These are phyloP conservation scores for Phaffia australis DNA, from an alignment of 768 basidiomycete genomes.

Conservation along the genomic window DNA sequence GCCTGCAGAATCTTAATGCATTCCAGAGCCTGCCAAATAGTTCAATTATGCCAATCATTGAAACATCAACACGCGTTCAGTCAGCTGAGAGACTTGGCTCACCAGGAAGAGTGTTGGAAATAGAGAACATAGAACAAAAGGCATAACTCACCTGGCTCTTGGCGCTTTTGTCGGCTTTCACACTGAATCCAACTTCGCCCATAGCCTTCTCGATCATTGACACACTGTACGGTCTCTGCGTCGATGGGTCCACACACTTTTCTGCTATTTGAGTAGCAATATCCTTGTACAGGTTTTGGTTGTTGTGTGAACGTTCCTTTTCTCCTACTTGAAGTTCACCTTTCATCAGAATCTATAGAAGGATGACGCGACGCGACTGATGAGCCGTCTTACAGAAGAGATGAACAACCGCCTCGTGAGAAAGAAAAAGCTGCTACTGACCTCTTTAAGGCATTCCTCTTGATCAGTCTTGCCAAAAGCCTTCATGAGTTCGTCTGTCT, in stretches of 20 bases:
- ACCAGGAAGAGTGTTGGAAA: constrained; percentile 4
- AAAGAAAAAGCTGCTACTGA: constrained; percentile 33
- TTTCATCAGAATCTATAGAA: constrained; percentile 71
- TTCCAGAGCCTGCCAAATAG: constrained; percentile 59
- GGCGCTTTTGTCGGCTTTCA: constrained; percentile 75
- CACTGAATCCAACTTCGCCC: constrained; percentile 86
- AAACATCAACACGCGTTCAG: not conserved
- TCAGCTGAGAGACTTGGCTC: not conserved
- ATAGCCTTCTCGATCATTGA: constrained; percentile 97
- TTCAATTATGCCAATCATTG: not conserved
- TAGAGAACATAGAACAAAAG: not conserved
- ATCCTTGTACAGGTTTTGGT: constrained; percentile 67
- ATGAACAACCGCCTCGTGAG: not conserved
- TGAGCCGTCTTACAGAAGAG: not conserved
- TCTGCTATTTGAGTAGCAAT: constrained; percentile 90
- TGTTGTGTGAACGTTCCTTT: constrained; percentile 87
- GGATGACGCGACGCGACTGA: not conserved
- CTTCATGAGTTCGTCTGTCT: constrained; percentile 78
- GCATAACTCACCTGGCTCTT: constrained; percentile 69
- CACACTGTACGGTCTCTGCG: constrained; percentile 79
- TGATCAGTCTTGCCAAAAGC: constrained; percentile 70
- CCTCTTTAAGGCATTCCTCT: constrained; percentile 69
- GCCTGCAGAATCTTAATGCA: constrained; percentile 73
- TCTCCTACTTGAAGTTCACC: constrained; percentile 95
- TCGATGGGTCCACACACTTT: constrained; percentile 87